Percentiles rank a stretch among this genome's conserved stretches.
Conservation (phyloP, 2,329 filamentous ascomycete species). For the Verticillium albo-atrum region DNA sequence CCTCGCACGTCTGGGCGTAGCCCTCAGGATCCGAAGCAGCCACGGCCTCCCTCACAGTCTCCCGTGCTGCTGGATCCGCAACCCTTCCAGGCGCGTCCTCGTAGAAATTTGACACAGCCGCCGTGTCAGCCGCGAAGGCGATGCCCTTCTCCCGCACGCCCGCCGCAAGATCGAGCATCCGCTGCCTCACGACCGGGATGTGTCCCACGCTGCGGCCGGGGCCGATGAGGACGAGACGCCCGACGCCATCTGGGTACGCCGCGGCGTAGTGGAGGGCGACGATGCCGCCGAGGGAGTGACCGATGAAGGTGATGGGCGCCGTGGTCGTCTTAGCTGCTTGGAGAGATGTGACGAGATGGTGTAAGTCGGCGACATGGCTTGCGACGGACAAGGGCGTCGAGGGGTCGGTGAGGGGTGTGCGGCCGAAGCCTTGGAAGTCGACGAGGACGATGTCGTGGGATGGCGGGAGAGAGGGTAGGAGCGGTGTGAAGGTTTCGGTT, state of each 20-base stretch:
- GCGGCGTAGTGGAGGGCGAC: conserved; percentile 30
- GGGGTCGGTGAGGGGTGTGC: conserved; percentile 10
- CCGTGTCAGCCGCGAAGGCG: conserved; percentile 18
- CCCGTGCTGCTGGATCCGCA: conserved; percentile 8
- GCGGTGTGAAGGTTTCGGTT: conserved; percentile 13
- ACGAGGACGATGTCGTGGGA: conserved; percentile 15
- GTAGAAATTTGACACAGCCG: conserved; percentile 22
- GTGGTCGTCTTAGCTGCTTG: conserved; percentile 2
- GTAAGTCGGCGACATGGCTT: conserved; percentile 21
- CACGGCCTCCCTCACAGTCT: conserved; percentile 22
- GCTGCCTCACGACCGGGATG: conserved; percentile 22
- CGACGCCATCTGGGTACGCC: conserved; percentile 16
- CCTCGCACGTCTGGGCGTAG: conserved; percentile 25
- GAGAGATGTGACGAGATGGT: conserved; percentile 16
- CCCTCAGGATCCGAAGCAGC: conserved; percentile 22
- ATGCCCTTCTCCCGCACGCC: conserved; percentile 21
- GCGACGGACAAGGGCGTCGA: conserved; percentile 12
- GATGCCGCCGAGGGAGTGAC: conserved; percentile 29
- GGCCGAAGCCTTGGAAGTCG: conserved; percentile 23
- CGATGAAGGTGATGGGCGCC: conserved; percentile 19
- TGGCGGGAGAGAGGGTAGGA: conserved; percentile 12
- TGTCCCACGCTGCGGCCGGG: conserved; percentile 22
- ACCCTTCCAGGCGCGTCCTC: conserved; percentile 12
- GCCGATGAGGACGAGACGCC: conserved; percentile 25
- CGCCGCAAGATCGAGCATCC: conserved; percentile 22